Conservation (phyloP, 2,329 filamentous ascomycete genomes). For the Taxawa tesnikishii region DNA sequence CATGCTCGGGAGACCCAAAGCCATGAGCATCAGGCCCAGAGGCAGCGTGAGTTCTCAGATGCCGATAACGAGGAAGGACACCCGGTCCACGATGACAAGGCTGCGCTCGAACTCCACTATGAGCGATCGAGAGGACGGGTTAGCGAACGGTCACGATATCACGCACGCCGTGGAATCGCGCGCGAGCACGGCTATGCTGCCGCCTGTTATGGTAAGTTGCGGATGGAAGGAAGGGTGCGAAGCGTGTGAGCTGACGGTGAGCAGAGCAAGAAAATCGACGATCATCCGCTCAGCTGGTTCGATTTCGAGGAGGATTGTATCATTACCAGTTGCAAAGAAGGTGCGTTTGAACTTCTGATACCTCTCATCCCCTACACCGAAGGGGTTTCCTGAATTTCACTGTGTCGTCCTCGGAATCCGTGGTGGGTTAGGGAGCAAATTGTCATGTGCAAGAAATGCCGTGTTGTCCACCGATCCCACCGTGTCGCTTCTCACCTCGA, state of each 20-base stretch:
- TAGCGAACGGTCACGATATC: slow-evolving; percentile 33
- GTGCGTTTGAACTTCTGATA: too few relatives aligned
- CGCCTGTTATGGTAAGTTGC: slow-evolving; percentile 68
- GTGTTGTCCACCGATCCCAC: too few relatives aligned
- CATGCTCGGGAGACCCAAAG: slow-evolving; percentile 87
- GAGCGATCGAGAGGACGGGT: slow-evolving; percentile 28
- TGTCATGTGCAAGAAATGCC: too few relatives aligned
- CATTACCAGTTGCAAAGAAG: slow-evolving; percentile 81
- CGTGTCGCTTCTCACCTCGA: too few relatives aligned
- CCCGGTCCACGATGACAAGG: slow-evolving; percentile 39
- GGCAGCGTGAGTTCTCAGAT: slow-evolving; percentile 40
- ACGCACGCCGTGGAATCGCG: slow-evolving; percentile 78
- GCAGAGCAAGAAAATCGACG: slow-evolving; percentile 71
- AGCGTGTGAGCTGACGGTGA: slow-evolving; percentile 9
- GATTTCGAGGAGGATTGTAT: slow-evolving; percentile 92
- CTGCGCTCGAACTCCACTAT: slow-evolving; percentile 60
- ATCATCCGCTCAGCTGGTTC: slow-evolving; percentile 78
- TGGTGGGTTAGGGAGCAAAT: too few relatives aligned
- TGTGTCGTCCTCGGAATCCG: too few relatives aligned
- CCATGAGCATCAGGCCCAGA: slow-evolving; percentile 43
- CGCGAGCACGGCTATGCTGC: slow-evolving; percentile 70
- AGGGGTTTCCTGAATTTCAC: too few relatives aligned
- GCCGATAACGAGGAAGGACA: slow-evolving; percentile 49
- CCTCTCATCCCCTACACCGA: neutral
- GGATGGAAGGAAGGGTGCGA: neutral